phyloP scores from a whole-genome alignment of 2,329 filamentous ascomycete species.

The Cercospora sp. region DNA sequence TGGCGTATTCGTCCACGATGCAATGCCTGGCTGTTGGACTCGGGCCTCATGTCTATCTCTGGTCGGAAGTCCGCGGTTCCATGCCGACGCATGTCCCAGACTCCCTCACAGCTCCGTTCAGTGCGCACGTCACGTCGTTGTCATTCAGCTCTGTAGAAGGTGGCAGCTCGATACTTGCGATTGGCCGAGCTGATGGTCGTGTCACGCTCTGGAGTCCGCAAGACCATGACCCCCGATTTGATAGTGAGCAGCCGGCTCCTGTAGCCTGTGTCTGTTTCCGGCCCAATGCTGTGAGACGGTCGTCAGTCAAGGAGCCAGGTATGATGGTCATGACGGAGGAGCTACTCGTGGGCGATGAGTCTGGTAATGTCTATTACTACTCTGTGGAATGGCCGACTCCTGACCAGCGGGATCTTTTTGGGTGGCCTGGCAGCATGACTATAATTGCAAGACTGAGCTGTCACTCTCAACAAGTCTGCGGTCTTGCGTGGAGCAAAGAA shows the following conservation, averaged over 20 bases:
- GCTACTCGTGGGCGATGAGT: constrained; percentile 80
- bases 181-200: constrained; percentile 75
- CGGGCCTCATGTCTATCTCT: constrained; percentile 76
- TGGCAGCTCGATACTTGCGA: constrained; percentile 76
- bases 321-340: constrained; percentile 71
- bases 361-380: constrained; percentile 83
- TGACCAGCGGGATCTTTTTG: constrained; percentile 64
- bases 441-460: constrained; percentile 74
- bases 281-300: constrained; percentile 58
- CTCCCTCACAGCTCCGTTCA: constrained; percentile 54
- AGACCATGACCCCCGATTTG: constrained; percentile 70
- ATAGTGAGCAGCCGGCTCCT: constrained; percentile 68
- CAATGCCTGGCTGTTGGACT: constrained; percentile 82
- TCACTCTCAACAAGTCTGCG: constrained; percentile 89
- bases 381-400: constrained; percentile 75
- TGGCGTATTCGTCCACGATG: constrained; percentile 77
- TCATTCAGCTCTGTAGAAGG: constrained; percentile 83
- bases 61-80: constrained; percentile 71
- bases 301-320: constrained; percentile 53
- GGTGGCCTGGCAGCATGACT: constrained; percentile 76
- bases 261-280: constrained; percentile 83
- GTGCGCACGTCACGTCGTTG: constrained; percentile 72
- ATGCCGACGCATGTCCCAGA: constrained; percentile 46
- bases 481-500: constrained; percentile 80
- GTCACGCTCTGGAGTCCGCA: constrained; percentile 77